Evolutionary conservation across 2,329 filamentous ascomycete genomes (phyloP), one percentile per base, ranked within the genome.

Genomic region (Cladorrhinum sp.): DNA sequence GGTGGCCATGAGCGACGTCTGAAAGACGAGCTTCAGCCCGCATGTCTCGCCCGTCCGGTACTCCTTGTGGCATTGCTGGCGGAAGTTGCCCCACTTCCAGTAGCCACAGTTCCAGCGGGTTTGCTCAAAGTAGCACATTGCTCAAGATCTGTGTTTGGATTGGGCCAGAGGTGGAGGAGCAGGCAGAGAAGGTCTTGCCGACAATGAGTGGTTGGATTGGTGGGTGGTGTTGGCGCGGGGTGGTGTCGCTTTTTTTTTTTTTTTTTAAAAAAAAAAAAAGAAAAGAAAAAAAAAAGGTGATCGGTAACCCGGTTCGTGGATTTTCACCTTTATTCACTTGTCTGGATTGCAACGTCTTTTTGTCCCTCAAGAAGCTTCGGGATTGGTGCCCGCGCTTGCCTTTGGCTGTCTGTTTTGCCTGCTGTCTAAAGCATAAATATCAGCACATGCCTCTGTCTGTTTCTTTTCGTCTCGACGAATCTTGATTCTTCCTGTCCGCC

Each of bases 81-180:
- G 87, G 80, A 97, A 97, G 78, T 89, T 89, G 67, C 91, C 90
- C 93, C 93, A 98, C 76, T 92, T 92, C 88, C 90, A 96, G 82
- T 92, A 94, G 72, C 90, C 90, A 79, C 94, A 98, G 61, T 76
- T 76, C 84, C 90, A 96, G 69, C 86, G 84, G 75, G 89, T 92
- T 77, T 94, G 90, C 72, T 97, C 92, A 81, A 93, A 98, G 82
- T 95, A 97, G 80, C 94, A 97, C 94, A 98, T 96, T 69, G 73
- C 82, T 30, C 10, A 30, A 30, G 26, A 30, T 42, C 3, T 42
- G 9, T 50, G 9, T 23, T 10, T 16, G 21, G 20, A 21, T 24
- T 3, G 12, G 20, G 49, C 6, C 4, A 26, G 14, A 33, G 51
- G 33, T 18, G 14, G 46, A 8, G 39, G 51, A 9, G 28, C n/a